Base-by-base conservation (phyloP, 2,329 filamentous ascomycete genomes). In the Fusarium sp. region DNA sequence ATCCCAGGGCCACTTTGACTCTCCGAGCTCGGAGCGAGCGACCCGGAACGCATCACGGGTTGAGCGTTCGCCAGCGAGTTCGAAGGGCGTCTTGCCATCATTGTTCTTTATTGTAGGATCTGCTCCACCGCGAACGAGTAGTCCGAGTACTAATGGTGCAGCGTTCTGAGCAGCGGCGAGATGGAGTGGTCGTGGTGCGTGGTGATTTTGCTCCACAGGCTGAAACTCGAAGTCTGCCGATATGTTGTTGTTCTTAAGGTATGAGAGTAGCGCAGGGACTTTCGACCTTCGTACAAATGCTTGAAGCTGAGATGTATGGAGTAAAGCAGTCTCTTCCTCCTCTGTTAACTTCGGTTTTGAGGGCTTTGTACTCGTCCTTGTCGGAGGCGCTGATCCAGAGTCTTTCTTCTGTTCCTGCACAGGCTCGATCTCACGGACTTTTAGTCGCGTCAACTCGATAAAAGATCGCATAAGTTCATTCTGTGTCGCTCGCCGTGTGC, bases 391-490 rank as follows among this genome's bases (percentile, higher is more conserved):
- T 4, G 75, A 60, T 22, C 87, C 82, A 5, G 28, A n/a, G 42
- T 83, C 82, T 73, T 81, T 82, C 75, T 84, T 87, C 38, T 81
- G 80, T 67, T 87, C 85, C 18, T 90, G 87, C 7, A 86, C 87
- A 71, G 94, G 92, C 65, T 93, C 88, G 33, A 98, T 88, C 70
- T 93, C 92, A 54, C 90, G 91, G 51, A 97, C 88, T 82, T 99
- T 98, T 22, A 98, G 88, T 22, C 96, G 88, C 0, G 96, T 99
- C 36, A 99, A 87, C 83, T 99, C 96, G 70, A 97, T 93, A 77
- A 98, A 99, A 2, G 93, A 93, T 42, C 95, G 90, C 92, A 98
- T 96, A 0, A 99, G 90, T 81, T 99, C 96, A 53, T 92, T 93
- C 78, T 98, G 95, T 0, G 96, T 99, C 2, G 96, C 94, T 64